Conservation (phyloP, 2,329 filamentous ascomycete genomes). For the Phialophora verrucosa region DNA sequence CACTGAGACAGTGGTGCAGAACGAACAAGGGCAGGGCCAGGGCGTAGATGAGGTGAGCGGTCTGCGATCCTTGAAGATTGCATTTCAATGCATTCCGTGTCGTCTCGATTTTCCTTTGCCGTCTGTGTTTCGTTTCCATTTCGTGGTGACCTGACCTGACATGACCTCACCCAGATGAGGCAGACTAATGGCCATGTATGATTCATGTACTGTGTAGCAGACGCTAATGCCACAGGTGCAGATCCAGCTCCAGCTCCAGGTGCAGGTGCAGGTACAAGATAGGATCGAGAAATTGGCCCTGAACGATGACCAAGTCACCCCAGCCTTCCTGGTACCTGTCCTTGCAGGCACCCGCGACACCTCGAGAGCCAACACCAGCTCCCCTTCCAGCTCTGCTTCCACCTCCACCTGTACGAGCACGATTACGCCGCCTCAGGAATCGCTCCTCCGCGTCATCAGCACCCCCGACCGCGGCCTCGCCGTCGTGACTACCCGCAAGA, state of each 20-base stretch:
- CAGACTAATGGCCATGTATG: neutral
- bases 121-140: neutral
- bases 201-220: neutral
- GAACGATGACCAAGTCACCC: neutral
- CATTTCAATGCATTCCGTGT: neutral
- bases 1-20: neutral
- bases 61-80: neutral
- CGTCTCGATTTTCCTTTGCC: too few species aligned
- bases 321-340: neutral
- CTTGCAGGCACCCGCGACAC: neutral
- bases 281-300: neutral
- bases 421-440: constrained; percentile 52
- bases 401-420: neutral
- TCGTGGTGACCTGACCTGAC: neutral
- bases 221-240: neutral
- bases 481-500: constrained; percentile 33
- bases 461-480: constrained; percentile 35
- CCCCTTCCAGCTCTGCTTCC: too few species aligned
- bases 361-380: neutral
- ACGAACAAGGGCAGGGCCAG: neutral
- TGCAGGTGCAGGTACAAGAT: neutral
- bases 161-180: neutral
- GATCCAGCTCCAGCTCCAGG: too few species aligned
- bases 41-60: neutral
- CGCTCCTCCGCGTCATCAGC: constrained; percentile 51